Percentiles rank a stretch among this genome's conserved stretches.
Evolutionary conservation across 352 stramenopile species (phyloP).

Genomic region (Pythium biforme): DNA sequence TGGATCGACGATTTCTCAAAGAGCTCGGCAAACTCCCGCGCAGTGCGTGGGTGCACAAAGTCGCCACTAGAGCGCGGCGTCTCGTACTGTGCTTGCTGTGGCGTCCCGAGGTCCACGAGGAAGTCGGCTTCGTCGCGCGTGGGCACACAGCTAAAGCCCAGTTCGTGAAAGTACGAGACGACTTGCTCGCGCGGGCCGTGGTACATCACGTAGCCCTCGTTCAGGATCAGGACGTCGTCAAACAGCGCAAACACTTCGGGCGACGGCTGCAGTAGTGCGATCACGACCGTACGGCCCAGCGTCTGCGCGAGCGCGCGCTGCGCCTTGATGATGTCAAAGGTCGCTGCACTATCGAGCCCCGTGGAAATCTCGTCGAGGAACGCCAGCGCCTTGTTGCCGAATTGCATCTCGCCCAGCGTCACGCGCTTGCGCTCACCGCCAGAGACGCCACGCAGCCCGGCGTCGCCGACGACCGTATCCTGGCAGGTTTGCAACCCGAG

Average conservation of each 20-base stretch:
- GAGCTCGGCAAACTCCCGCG: constrained; percentile 23
- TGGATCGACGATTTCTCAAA: constrained; percentile 25
- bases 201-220: constrained; percentile 30
- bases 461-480: constrained; percentile 45
- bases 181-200: constrained; percentile 19
- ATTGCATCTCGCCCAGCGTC: constrained; percentile 78
- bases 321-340: constrained; percentile 34
- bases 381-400: constrained; percentile 36
- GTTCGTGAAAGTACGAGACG: background rate
- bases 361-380: constrained; percentile 25
- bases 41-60: background rate
- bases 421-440: constrained; percentile 67
- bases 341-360: constrained; percentile 3
- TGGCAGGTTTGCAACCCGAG: constrained; percentile 23
- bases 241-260: constrained; percentile 89
- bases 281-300: constrained; percentile 32
- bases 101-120: constrained; percentile 36
- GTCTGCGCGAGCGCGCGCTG: constrained; percentile 38
- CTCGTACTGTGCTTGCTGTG: constrained; percentile 27
- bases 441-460: constrained; percentile 40
- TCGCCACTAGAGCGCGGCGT: constrained; percentile 1
- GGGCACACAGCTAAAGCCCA: constrained; percentile 13
- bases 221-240: constrained; percentile 87
- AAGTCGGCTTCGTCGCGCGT: constrained; percentile 37
- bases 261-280: constrained; percentile 78